These are phyloP conservation scores for Coniochaeta sp. DNA, from an alignment of 2,329 filamentous ascomycete genomes.

Conservation along the genomic window DNA sequence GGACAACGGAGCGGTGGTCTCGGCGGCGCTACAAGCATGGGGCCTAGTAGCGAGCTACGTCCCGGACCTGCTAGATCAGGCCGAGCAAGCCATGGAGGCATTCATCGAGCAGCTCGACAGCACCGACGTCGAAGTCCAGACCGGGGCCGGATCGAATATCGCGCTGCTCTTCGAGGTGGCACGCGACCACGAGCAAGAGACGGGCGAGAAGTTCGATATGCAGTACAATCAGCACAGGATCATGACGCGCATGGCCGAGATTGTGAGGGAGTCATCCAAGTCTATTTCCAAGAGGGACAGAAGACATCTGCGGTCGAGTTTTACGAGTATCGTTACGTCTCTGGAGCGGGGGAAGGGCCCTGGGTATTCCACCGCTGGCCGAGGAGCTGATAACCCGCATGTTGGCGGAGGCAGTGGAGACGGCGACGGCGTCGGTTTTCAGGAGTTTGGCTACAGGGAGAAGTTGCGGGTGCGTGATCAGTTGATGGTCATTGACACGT, in stretches of 20 bases:
- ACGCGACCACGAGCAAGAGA: slow-evolving; percentile 39
- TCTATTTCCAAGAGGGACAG: slow-evolving; percentile 42
- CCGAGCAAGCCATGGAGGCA: slow-evolving; percentile 66
- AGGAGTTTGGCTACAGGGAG: slow-evolving; percentile 45
- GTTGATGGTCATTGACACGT: slow-evolving; percentile 39
- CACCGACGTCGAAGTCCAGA: slow-evolving; percentile 63
- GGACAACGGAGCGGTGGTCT: slow-evolving; percentile 64
- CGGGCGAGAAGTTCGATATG: slow-evolving; percentile 39
- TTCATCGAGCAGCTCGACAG: slow-evolving; percentile 84
- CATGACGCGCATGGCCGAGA: slow-evolving; percentile 37
- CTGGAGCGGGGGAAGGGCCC: slow-evolving; percentile 47
- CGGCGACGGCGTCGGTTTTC: slow-evolving; percentile 30
- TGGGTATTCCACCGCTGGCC: slow-evolving; percentile 42
- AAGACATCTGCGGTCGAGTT: slow-evolving; percentile 37
- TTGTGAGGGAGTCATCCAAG: slow-evolving; percentile 39
- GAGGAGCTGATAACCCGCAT: slow-evolving; percentile 32
- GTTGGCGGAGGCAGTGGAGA: slow-evolving; percentile 31
- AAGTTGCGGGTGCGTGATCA: slow-evolving; percentile 40
- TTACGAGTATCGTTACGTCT: slow-evolving; percentile 46
- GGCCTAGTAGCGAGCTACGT: slow-evolving; percentile 71
- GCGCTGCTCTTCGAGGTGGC: slow-evolving; percentile 74
- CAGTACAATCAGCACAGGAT: slow-evolving; percentile 43
- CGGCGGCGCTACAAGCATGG: slow-evolving; percentile 71
- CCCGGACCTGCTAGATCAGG: slow-evolving; percentile 65
- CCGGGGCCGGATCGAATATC: slow-evolving; percentile 72